Conservation (phyloP, 768 basidiomycete species). For the Suillus clintonianus region DNA sequence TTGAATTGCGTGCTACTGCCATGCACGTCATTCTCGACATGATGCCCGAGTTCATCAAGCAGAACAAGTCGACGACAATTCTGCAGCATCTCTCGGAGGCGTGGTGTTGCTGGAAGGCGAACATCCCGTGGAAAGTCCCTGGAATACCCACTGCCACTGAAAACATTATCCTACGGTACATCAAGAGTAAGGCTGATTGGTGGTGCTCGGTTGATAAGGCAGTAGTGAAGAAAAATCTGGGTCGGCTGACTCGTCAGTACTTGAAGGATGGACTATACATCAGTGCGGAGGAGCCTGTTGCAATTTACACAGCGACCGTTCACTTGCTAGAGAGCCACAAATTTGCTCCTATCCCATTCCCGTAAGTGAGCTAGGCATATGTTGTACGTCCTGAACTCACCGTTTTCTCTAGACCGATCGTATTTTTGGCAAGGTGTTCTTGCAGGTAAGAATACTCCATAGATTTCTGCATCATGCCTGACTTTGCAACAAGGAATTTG, state of each 20-base stretch:
- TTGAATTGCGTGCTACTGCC: constrained; percentile 95
- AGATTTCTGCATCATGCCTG: no score
- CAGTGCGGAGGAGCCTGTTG: no score
- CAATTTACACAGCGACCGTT: no score
- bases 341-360: constrained; percentile 99
- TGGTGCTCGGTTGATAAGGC: constrained; percentile 98
- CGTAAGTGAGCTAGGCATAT: constrained; percentile 47
- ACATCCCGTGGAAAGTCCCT: no score
- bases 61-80: constrained; percentile 99
- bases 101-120: constrained; percentile 97
- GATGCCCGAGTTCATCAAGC: constrained; percentile 99
- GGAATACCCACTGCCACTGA: constrained; percentile 99
- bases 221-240: no score
- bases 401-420: constrained; percentile 42
- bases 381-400: constrained; percentile 6
- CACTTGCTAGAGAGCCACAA: constrained; percentile 99
- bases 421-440: no score
- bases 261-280: no score
- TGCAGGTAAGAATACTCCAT: no score
- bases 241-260: no score
- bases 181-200: constrained; percentile 99
- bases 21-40: constrained; percentile 99
- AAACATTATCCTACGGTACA: constrained; percentile 97
- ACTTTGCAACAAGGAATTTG: no score
- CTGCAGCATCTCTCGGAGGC: constrained; percentile 97